Conservation (phyloP, 1,284 basidiomycete species). For the Inonotus obliquus region DNA sequence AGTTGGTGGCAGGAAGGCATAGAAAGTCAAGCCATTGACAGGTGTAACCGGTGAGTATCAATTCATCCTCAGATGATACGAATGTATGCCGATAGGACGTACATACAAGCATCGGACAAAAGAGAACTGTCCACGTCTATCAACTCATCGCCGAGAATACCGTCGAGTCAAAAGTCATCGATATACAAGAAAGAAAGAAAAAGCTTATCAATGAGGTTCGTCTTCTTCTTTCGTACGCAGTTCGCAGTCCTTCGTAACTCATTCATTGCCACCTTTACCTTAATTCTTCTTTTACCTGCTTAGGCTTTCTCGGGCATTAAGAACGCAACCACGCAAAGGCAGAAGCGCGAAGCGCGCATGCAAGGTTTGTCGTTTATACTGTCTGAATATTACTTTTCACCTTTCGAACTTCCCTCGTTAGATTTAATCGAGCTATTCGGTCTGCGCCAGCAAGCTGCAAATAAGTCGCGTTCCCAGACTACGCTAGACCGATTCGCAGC, state of each 20-base stretch:
- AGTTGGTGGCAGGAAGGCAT: slow-evolving; percentile 87
- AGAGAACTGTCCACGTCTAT: slow-evolving; percentile 77
- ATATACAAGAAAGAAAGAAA: slow-evolving; percentile 82
- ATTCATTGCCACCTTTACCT: background rate
- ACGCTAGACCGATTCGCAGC: slow-evolving; percentile 1
- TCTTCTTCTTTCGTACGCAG: background rate
- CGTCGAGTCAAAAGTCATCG: slow-evolving; percentile 80
- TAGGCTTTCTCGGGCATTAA: slow-evolving; percentile 79
- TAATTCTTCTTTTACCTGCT: background rate
- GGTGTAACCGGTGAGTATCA: slow-evolving; percentile 52
- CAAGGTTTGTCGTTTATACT: slow-evolving; percentile 45
- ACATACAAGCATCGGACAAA: slow-evolving; percentile 65
- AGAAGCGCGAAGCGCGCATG: slow-evolving; percentile 69
- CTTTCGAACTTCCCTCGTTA: slow-evolving; percentile 19
- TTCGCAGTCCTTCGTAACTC: no score
- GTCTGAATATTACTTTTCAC: background rate
- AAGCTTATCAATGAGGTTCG: slow-evolving; percentile 61
- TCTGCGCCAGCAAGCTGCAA: slow-evolving; percentile 27
- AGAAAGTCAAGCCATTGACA: slow-evolving; percentile 85
- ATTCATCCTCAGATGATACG: background rate
- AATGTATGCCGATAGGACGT: background rate
- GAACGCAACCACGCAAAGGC: slow-evolving; percentile 59
- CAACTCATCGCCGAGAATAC: slow-evolving; percentile 86
- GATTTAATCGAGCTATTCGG: slow-evolving; percentile 59
- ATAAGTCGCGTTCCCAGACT: slow-evolving; percentile 4